Evolutionary conservation across 495 filamentous ascomycete species (phyloP).

Genomic region (Rostrohypoxylon terebratum): DNA sequence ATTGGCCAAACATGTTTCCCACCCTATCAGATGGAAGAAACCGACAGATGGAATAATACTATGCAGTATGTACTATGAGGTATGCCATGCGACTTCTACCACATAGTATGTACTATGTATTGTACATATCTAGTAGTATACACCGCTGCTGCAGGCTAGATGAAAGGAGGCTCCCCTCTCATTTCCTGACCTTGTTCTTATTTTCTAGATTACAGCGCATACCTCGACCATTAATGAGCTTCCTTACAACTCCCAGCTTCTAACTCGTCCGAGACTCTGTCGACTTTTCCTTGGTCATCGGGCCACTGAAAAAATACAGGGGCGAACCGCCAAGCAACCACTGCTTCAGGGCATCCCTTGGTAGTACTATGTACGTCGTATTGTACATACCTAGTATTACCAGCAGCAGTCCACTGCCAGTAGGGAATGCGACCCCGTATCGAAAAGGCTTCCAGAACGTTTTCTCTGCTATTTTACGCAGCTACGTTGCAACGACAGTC

Average conservation of each 20-base stretch:
- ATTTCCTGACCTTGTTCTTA: slow-evolving; percentile 37
- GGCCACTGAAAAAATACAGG: slow-evolving; percentile 29
- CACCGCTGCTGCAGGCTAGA: slow-evolving; percentile 29
- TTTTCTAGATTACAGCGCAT: slow-evolving; percentile 19
- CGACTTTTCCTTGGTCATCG: slow-evolving; percentile 35
- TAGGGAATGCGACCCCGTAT: slow-evolving; percentile 26
- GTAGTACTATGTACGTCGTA: slow-evolving; percentile 14
- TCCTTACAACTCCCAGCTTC: slow-evolving; percentile 6
- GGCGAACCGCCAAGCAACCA: slow-evolving; percentile 33
- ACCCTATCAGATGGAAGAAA: slow-evolving; percentile 37
- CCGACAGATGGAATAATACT: too few species aligned
- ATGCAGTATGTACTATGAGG: slow-evolving; percentile 30
- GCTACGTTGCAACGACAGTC: slow-evolving; percentile 22
- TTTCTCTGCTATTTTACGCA: slow-evolving; percentile 15
- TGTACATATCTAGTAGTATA: too few species aligned
- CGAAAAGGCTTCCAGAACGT: slow-evolving; percentile 42
- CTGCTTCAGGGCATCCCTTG: slow-evolving; percentile 35
- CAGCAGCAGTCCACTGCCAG: too few species aligned
- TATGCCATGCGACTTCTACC: slow-evolving; percentile 21
- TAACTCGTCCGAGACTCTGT: slow-evolving; percentile 45
- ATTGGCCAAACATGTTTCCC: slow-evolving; percentile 15
- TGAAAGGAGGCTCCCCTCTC: slow-evolving; percentile 40
- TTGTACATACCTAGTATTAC: too few species aligned
- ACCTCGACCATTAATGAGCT: slow-evolving; percentile 8
- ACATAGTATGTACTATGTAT: too few species aligned